Base-by-base conservation (phyloP, 139 green algal genomes). In the Chlorella vulgaris region DNA sequence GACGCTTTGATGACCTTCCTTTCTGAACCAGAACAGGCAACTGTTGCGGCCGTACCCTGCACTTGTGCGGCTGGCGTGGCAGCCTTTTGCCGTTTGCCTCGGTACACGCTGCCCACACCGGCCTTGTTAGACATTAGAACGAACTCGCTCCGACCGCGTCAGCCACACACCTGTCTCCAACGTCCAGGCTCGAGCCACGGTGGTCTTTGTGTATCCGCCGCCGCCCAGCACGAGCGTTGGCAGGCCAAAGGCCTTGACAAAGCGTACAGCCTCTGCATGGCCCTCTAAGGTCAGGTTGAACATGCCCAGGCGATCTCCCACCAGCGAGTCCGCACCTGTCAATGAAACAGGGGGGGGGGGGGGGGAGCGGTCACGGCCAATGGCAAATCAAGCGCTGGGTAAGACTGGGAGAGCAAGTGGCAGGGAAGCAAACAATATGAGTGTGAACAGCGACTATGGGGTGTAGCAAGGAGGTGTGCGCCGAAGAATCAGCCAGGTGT, bases 201-300 rank as follows among this genome's bases (percentile, higher is more conserved):
- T 99, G 53, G 91, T 91, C 81, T 98, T 99, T 22, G 93, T 98
- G 90, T 99, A 99, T 18, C 96, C 96, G 4, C 96, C 96, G 21
- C 96, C 94, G 75, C 91, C 88, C 73, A 76, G 42, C 71, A 78
- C 93, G 26, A 98, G 90, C 86, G 97, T 92, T 4, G 96, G 96
- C 42, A 98, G 75, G 13, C 90, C 88, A 84, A 96, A 99, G 7
- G 73, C 84, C 84, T 96, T 96, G 89, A 99, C 94, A 85, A 96
- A 98, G 31, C 80, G 60, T 10, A 98, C 92, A 8, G 94, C 95
- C 80, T 98, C 93, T 0, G 90, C 92, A 76, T 97, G 93, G n/a
- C 93, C 94, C n/a, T 91, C 83, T 7, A 97, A 69, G 1, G 92
- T 94, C 75, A 99, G 83, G 86, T 96, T 98, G 88, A 98, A 99